Evolutionary conservation across 768 basidiomycete genomes (phyloP).

Genomic region (Boletus sp.): DNA sequence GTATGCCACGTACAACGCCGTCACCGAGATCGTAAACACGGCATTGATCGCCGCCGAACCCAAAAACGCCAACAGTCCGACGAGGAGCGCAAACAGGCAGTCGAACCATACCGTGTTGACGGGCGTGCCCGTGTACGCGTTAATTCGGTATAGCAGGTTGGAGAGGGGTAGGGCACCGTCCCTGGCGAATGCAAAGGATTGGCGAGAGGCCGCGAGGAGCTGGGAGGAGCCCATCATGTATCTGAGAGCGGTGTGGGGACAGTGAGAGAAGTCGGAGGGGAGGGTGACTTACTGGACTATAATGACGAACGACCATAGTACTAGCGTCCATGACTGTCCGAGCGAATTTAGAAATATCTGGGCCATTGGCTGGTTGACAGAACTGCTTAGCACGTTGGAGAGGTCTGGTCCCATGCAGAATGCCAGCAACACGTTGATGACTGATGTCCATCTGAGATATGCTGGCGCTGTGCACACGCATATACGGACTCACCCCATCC

Average conservation of each 20-base stretch:
- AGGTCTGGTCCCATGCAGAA: slow-evolving; percentile 58
- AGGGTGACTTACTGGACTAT: slow-evolving; percentile 38
- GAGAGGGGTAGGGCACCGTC: slow-evolving; percentile 63
- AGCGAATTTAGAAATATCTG: slow-evolving; percentile 40
- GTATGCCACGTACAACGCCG: slow-evolving; percentile 44
- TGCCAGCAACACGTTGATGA: slow-evolving; percentile 52
- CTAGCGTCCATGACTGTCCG: slow-evolving; percentile 42
- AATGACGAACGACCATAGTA: slow-evolving; percentile 52
- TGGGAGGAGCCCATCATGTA: slow-evolving; percentile 44
- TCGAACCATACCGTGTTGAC: slow-evolving; percentile 60
- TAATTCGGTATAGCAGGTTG: slow-evolving; percentile 48
- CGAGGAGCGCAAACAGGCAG: slow-evolving; percentile 38
- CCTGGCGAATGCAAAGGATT: slow-evolving; percentile 54
- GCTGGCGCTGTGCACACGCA: not conserved
- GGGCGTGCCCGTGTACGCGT: slow-evolving; percentile 49
- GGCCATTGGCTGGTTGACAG: slow-evolving; percentile 42
- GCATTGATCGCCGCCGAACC: slow-evolving; percentile 54
- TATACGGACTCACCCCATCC: slow-evolving; percentile 38
- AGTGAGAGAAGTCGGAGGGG: not conserved
- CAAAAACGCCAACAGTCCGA: slow-evolving; percentile 53
- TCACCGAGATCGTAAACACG: slow-evolving; percentile 47
- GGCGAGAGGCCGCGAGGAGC: slow-evolving; percentile 49
- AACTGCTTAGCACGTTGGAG: slow-evolving; percentile 32
- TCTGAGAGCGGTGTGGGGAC: slow-evolving; percentile 14
- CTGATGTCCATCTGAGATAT: slow-evolving; percentile 17